A percentile compares a stretch with the other conserved stretches of the same genome.
Conservation (phyloP, 306 rosid species). For the Ormosia emarginata region DNA sequence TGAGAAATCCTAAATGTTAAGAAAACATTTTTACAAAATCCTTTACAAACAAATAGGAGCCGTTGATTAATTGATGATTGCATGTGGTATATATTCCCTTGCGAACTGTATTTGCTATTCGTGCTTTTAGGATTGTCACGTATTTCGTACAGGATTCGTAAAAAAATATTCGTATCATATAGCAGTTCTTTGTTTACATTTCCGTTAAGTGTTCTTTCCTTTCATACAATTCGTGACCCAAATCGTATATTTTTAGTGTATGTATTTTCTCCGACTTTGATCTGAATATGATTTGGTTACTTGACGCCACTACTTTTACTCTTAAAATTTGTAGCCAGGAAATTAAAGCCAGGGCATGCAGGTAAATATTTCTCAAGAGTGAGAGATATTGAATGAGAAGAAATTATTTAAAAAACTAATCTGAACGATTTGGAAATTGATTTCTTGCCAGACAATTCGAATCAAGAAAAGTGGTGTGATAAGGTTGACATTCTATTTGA, state of each 20-base stretch:
- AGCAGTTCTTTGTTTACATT: no score
- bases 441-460: neutral
- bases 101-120: no score
- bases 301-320: neutral
- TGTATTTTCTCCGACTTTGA: neutral
- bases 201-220: no score
- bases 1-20: no score
- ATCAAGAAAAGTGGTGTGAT: conserved; percentile 3
- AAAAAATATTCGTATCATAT: no score
- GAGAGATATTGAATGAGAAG: neutral
- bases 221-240: neutral
- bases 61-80: no score
- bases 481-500: conserved; percentile 19
- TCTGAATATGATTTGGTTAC: neutral
- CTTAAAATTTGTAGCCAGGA: neutral
- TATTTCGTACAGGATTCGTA: no score
- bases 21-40: no score
- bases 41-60: no score
- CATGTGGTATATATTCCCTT: no score
- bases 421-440: neutral
- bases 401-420: neutral
- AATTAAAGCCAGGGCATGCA: neutral
- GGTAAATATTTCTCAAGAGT: neutral
- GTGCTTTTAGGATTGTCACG: no score
- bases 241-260: neutral